Conservation (phyloP, 257 asterid species). For the Fraxinus pennsylvanica region DNA sequence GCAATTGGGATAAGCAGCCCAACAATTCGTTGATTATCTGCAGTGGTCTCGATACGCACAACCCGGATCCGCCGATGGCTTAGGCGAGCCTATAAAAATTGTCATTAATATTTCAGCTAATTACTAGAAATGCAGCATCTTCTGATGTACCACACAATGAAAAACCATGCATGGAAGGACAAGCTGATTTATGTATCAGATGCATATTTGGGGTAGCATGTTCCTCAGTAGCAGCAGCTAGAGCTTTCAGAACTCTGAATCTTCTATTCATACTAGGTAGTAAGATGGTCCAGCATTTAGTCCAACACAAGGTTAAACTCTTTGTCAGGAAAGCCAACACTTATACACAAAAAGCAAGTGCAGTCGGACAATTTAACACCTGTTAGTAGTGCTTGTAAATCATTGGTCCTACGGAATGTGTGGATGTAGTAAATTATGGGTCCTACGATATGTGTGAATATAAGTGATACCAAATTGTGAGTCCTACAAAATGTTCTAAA, state of each 20-base stretch:
- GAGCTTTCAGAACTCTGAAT: not conserved
- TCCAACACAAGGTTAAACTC: not conserved
- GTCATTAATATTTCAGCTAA: slow-evolving; percentile 13
- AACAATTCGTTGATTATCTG: slow-evolving; percentile 75
- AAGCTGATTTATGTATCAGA: not conserved
- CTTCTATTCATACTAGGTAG: not conserved
- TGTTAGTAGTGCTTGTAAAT: no score
- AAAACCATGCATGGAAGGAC: slow-evolving; percentile 16
- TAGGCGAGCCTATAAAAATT: slow-evolving; percentile 60
- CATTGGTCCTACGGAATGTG: no score
- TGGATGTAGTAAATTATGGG: not conserved
- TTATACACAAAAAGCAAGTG: not conserved
- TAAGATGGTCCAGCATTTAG: not conserved
- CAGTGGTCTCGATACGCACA: slow-evolving; percentile 84
- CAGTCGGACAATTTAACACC: not conserved
- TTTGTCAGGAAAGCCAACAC: not conserved
- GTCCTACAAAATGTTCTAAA: not conserved
- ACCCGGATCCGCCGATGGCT: slow-evolving; percentile 84
- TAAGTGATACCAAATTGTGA: not conserved
- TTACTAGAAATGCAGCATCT: not conserved
- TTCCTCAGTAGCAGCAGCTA: not conserved
- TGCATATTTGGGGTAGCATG: not conserved
- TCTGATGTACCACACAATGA: not conserved
- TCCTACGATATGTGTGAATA: not conserved
- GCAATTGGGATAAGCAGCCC: slow-evolving; percentile 93